Conservation (phyloP, 2,329 filamentous ascomycete genomes). For the Thermomyces lanuginosus region DNA sequence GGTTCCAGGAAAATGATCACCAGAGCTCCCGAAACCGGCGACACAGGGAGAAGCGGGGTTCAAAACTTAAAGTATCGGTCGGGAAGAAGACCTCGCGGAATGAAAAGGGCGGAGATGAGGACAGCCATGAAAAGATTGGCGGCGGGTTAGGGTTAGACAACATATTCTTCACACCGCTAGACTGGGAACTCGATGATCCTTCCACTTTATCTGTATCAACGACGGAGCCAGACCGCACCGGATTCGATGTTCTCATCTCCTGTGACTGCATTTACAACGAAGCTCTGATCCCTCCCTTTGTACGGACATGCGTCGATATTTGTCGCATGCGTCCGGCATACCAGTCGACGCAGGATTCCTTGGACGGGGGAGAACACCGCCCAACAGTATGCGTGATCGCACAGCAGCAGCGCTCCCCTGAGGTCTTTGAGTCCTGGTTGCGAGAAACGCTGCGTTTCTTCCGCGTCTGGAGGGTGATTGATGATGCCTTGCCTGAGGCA, state of each 20-base stretch:
- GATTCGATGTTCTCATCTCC: slow-evolving; percentile 60
- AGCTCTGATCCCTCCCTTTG: slow-evolving; percentile 61
- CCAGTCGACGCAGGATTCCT: slow-evolving; percentile 4
- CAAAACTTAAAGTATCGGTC: background rate
- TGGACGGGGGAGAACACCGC: slow-evolving; percentile 5
- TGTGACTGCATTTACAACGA: slow-evolving; percentile 97
- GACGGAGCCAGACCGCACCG: slow-evolving; percentile 19
- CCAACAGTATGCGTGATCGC: slow-evolving; percentile 65
- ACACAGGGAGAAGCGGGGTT: slow-evolving; percentile 3
- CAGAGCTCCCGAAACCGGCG: background rate
- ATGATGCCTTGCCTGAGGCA: slow-evolving; percentile 41
- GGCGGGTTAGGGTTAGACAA: slow-evolving; percentile 10
- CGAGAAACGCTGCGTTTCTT: slow-evolving; percentile 51
- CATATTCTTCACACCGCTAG: slow-evolving; percentile 46
- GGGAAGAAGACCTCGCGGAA: background rate
- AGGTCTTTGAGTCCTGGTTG: slow-evolving; percentile 75
- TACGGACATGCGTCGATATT: slow-evolving; percentile 62
- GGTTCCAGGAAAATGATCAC: background rate
- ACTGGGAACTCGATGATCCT: slow-evolving; percentile 57
- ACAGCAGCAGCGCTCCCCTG: slow-evolving; percentile 71
- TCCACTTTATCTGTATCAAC: slow-evolving; percentile 16
- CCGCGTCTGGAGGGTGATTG: slow-evolving; percentile 58
- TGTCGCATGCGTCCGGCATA: slow-evolving; percentile 42
- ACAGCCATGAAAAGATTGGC: no score
- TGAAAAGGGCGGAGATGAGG: slow-evolving; percentile 4